Percentiles rank a stretch among this genome's conserved stretches.
Conservation (phyloP, 78 protist genomes). For the Dictyostelium purpureum region DNA sequence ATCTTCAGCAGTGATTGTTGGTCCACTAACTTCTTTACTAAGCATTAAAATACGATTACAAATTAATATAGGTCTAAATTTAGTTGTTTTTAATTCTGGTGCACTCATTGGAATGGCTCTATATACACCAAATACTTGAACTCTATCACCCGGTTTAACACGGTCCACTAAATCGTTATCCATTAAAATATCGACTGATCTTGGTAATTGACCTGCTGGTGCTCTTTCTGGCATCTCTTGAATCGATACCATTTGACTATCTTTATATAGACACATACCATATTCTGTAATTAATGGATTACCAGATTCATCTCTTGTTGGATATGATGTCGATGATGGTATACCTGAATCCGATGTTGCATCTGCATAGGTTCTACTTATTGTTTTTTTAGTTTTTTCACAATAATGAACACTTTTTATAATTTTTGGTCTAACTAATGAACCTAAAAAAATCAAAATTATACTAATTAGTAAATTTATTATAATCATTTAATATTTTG, state of each 20-base stretch:
- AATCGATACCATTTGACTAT: slow-evolving; percentile 89
- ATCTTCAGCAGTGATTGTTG: slow-evolving; percentile 51
- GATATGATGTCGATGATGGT: slow-evolving; percentile 87
- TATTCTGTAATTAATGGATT: slow-evolving; percentile 96
- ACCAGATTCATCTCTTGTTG: slow-evolving; percentile 92
- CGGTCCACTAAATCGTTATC: slow-evolving; percentile 96
- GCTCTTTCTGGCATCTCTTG: slow-evolving; percentile 99
- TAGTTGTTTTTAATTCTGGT: slow-evolving; percentile 1
- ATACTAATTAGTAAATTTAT: background rate
- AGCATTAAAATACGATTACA: slow-evolving; percentile 83
- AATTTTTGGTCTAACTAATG: slow-evolving; percentile 91
- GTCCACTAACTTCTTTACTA: slow-evolving; percentile 26
- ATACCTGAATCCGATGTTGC: slow-evolving; percentile 65
- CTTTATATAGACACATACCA: slow-evolving; percentile 95
- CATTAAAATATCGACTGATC: slow-evolving; percentile 92
- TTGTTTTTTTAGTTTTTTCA: slow-evolving; percentile 73
- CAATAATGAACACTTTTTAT: slow-evolving; percentile 95
- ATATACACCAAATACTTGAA: slow-evolving; percentile 87
- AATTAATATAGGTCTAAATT: slow-evolving; percentile 87
- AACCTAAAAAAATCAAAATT: background rate
- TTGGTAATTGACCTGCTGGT: slow-evolving; percentile 99
- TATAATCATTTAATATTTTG: background rate
- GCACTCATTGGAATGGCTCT: slow-evolving; percentile 74
- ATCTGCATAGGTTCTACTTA: slow-evolving; percentile 87
- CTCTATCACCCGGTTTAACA: slow-evolving; percentile 98